Base-by-base conservation (phyloP, 2,329 filamentous ascomycete genomes). In the Fusarium anguioides region DNA sequence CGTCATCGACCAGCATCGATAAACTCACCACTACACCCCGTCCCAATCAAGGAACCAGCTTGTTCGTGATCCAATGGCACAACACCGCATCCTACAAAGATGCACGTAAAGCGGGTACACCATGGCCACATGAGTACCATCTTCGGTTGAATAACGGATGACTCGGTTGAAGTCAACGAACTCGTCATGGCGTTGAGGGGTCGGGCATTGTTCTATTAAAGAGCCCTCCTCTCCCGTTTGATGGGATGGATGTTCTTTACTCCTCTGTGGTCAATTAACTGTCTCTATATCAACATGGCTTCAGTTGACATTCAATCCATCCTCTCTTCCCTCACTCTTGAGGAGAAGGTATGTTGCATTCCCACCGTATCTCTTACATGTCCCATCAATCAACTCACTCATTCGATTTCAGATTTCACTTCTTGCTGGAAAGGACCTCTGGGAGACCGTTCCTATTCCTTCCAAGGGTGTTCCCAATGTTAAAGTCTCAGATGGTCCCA, bases 261-360 rank as follows among this genome's bases (percentile, higher is more conserved):
- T 55, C 41, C 41, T 47, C 54, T 48, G 33, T 42, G 57, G 53
- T 42, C 48, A 54, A 60, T 54, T n/a, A 49, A 40, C 37, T 40
- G 42, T 35, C 31, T 36, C 14, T 27, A 2, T 31, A 41, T 64
- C 71, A 69, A 51, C 24, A 73, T 73, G 71, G 46, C 71, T 50
- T 66, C 69, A 18, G 70, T 71, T 60, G 68, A 73, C 52, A 68
- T 75, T 3, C 64, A 66, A 27, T 70, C 72, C 23, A 71, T 76
- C 41, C 64, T 76, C 53, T 65, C 74, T 35, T 73, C 66, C 47
- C 68, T 76, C 58, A 73, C 69, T 35, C 73, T 76, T 42, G 74
- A 75, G 58, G 74, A 76, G 46, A 76, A 76, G 69, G 74, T 72
- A 31, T n/a, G 54, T 72, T 24, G 26, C 11, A 36, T 15, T 35